Conservation (phyloP, 2,329 filamentous ascomycete species). For the Cryphonectria parasitica region DNA sequence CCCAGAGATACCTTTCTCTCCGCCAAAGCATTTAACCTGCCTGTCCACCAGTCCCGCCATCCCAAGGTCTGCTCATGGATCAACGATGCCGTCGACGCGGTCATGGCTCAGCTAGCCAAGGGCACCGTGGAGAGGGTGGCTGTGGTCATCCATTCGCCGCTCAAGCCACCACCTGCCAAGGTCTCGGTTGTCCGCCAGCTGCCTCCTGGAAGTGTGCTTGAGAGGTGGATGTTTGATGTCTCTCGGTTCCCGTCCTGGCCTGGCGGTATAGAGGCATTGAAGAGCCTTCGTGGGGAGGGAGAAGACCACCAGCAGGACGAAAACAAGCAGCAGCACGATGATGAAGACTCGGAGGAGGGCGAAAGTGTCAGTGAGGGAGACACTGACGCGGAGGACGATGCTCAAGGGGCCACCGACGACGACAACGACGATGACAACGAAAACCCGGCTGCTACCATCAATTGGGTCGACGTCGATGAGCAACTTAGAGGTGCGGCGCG, state of each 20-base stretch:
- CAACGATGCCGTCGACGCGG: constrained; percentile 75
- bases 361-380: constrained; percentile 24
- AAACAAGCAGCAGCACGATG: constrained; percentile 27
- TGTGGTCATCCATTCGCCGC: constrained; percentile 50
- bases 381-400: constrained; percentile 14
- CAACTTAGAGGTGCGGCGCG: constrained; percentile 71
- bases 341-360: constrained; percentile 31
- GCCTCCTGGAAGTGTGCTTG: constrained; percentile 49
- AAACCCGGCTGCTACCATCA: constrained; percentile 39
- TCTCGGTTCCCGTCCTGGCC: constrained; percentile 53
- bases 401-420: constrained; percentile 19
- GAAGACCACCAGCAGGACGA: constrained; percentile 29
- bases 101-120: constrained; percentile 69
- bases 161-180: constrained; percentile 30
- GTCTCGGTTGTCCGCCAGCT: constrained; percentile 25
- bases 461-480: constrained; percentile 69
- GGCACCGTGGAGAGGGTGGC: constrained; percentile 52
- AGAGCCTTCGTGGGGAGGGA: constrained; percentile 34
- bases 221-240: constrained; percentile 66
- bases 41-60: constrained; percentile 84
- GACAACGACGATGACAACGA: constrained; percentile 25
- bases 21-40: constrained; percentile 79
- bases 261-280: constrained; percentile 39
- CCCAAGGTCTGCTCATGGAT: constrained; percentile 87
- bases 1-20: constrained; percentile 77